Evolutionary conservation across 768 basidiomycete genomes (phyloP), one percentile per base, ranked within the genome.

Genomic region (Pleurotus platypus): DNA sequence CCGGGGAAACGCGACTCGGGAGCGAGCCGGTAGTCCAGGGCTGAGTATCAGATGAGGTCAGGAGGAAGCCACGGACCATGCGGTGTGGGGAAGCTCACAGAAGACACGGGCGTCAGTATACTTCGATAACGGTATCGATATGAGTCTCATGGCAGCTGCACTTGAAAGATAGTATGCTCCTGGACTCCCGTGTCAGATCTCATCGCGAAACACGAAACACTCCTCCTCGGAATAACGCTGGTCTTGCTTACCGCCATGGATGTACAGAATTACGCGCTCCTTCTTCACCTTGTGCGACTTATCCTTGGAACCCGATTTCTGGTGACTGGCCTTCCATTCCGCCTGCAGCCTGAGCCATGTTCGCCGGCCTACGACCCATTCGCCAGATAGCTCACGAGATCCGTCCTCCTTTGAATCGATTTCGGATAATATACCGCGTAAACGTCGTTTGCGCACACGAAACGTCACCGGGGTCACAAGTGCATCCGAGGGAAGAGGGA

Each of bases 1-100:
- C 94, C 92, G 0, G 96, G 96, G 70, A 98, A 99, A 43, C 83
- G 81, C 4, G 94, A 94, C 71, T 99, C 96, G 1, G 96, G 96
- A 0, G 96, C 95, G 37, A 99, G 79, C 9, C 96, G 91, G 71
- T 99, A 99, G 68, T 97, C 94, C 59, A 99, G 76, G 6, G 94
- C 94, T 96, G 62, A n/a, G 24, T 12, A 51, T 50, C 20, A 57
- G 56, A 51, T 51, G 8, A 26, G 20, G 26, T 54, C 51, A 40
- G 38, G 22, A 40, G 51, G 16, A 15, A 39, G 3, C 7, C n/a
- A 48, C 13, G 26, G 55, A 35, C 59, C 22, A 35, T 22, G 5
- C 22, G 47, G 4, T 50, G 18, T 47, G 48, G 38, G 9, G 39
- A 46, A 66, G 30, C 74, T 46, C 58, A 79, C 78, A 78, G 70